Percentiles rank a stretch among this genome's conserved stretches.
Evolutionary conservation across 768 basidiomycete species (phyloP).

Genomic region (Tricholoma hemisulphureum): DNA sequence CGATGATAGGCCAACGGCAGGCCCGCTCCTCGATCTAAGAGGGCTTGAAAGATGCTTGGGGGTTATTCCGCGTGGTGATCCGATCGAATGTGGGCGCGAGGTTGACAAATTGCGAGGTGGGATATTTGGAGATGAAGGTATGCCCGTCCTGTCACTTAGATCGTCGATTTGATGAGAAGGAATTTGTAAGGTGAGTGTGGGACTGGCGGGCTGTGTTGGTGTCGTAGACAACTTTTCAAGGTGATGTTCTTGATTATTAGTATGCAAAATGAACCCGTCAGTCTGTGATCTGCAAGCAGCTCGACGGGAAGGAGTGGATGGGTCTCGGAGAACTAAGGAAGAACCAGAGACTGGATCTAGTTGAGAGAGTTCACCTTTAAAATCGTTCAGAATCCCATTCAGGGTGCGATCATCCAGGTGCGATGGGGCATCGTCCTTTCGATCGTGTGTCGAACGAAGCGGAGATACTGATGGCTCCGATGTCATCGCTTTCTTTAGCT

Average conservation of each 20-base stretch:
- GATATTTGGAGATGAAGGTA: constrained; percentile 33
- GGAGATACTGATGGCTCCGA: constrained; percentile 37
- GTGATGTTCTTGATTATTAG: constrained; percentile 20
- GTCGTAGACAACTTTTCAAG: constrained; percentile 17
- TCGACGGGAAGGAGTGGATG: constrained; percentile 55
- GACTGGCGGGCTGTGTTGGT: constrained; percentile 18
- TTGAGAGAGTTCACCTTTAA: constrained; percentile 69
- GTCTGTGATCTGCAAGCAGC: constrained; percentile 35
- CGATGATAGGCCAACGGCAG: constrained; percentile 23
- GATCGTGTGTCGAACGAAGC: constrained; percentile 33
- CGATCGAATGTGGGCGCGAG: constrained; percentile 20
- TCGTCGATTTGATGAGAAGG: constrained; percentile 24
- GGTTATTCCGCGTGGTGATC: constrained; percentile 32
- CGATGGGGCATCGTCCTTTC: constrained; percentile 10
- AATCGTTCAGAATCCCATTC: constrained; percentile 66
- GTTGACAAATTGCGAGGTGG: constrained; percentile 50
- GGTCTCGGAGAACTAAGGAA: constrained; percentile 61
- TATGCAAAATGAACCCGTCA: constrained; percentile 28
- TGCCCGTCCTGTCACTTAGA: constrained; percentile 17
- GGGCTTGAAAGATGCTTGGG: constrained; percentile 42
- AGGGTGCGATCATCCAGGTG: constrained; percentile 43
- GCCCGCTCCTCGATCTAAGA: constrained; percentile 43
- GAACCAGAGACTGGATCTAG: constrained; percentile 54
- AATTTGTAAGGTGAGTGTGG: constrained; percentile 31
- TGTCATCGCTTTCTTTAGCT: constrained; percentile 45